Percentiles rank a stretch among this genome's conserved stretches.
These are phyloP conservation scores for Neostapfia colusana DNA, from an alignment of 176 grass and related monocot species.

Conservation along the genomic window DNA sequence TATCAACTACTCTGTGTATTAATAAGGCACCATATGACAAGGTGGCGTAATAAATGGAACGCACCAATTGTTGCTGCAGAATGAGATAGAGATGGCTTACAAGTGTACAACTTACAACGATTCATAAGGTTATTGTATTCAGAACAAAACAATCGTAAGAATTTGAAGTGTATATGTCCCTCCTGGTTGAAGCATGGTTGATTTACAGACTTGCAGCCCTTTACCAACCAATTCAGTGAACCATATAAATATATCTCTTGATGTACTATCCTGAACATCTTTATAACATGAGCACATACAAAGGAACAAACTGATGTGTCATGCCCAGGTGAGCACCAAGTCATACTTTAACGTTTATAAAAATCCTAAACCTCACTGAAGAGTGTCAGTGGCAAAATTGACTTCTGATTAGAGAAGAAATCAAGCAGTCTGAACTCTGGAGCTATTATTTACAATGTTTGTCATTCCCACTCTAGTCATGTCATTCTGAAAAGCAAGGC, in stretches of 20 bases:
- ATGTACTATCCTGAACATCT: constrained; percentile 20
- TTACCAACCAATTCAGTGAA: neutral
- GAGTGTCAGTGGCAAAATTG: constrained; percentile 58
- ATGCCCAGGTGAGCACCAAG: constrained; percentile 11
- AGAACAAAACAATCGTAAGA: constrained; percentile 8
- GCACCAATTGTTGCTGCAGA: neutral
- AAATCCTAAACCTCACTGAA: constrained; percentile 42
- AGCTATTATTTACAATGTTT: constrained; percentile 61
- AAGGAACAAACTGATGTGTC: constrained; percentile 29
- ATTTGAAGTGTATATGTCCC: neutral
- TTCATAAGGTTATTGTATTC: constrained; percentile 31
- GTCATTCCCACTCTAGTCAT: constrained; percentile 43
- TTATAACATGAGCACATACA: constrained; percentile 45
- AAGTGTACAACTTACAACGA: neutral
- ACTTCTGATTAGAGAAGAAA: constrained; percentile 59
- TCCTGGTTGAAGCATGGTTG: constrained; percentile 16
- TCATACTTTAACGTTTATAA: constrained; percentile 31
- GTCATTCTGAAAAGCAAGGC: constrained; percentile 45
- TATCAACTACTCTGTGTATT: neutral
- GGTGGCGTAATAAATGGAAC: neutral
- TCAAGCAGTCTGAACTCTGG: constrained; percentile 35
- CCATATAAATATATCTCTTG: constrained; percentile 32
- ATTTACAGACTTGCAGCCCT: constrained; percentile 23
- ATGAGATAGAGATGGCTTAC: neutral
- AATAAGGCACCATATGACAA: neutral